A percentile compares a stretch with the other conserved stretches of the same genome.
phyloP scores from a whole-genome alignment of 306 rosid genomes.

The Crataegus laevigata region DNA sequence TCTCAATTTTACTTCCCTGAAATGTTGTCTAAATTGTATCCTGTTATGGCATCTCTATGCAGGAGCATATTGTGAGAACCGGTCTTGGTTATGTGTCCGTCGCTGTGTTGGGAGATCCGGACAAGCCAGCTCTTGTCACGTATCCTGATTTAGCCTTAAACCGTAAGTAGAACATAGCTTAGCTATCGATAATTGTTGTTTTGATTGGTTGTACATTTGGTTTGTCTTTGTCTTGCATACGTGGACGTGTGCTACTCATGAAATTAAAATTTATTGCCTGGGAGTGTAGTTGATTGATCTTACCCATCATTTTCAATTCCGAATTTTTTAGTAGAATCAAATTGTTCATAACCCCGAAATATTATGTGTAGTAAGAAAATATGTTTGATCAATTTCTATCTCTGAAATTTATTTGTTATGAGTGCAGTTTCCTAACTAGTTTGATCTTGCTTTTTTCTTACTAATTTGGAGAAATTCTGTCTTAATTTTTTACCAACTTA shows the following conservation, averaged over 20 bases:
- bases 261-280: neutral
- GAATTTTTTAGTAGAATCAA: neutral
- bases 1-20: slow-evolving; percentile 12
- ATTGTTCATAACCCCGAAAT: neutral
- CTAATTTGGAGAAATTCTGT: neutral
- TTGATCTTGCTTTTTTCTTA: neutral
- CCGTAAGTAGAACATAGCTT: slow-evolving; percentile 43
- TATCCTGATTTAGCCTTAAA: slow-evolving; percentile 94
- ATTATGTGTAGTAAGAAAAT: neutral
- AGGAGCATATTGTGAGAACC: slow-evolving; percentile 81
- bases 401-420: neutral
- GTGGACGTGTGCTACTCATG: neutral
- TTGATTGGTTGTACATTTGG: neutral
- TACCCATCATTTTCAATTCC: neutral
- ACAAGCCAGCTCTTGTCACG: slow-evolving; percentile 88
- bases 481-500: neutral
- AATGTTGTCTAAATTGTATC: slow-evolving; percentile 5
- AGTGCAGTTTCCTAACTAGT: neutral
- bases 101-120: slow-evolving; percentile 82
- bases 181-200: neutral
- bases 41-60: slow-evolving; percentile 24
- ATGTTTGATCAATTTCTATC: neutral
- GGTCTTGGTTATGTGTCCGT: slow-evolving; percentile 62
- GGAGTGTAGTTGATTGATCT: slow-evolving; percentile 1
- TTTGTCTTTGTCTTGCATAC: neutral